A percentile compares a stretch with the other conserved stretches of the same genome.
Conservation (phyloP, 2,329 filamentous ascomycete species). For the Fusarium lyarnte region DNA sequence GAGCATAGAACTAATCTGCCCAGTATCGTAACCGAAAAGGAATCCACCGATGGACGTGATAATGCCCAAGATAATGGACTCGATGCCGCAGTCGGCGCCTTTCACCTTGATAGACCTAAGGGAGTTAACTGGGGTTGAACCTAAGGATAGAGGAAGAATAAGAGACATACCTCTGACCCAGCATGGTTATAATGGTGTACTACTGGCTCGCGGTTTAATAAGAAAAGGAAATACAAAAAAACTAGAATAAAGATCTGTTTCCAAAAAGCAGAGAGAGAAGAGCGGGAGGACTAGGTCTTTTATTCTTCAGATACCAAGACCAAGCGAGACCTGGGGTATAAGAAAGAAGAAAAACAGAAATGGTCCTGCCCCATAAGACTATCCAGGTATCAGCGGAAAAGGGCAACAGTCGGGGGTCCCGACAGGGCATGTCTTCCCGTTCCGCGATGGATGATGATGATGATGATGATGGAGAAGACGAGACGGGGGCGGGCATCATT, state of each 20-base stretch:
- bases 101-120: slow-evolving; percentile 54
- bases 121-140: background rate
- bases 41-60: slow-evolving; percentile 68
- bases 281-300: slow-evolving; percentile 31
- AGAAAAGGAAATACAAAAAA: slow-evolving; percentile 4
- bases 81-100: slow-evolving; percentile 54
- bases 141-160: background rate
- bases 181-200: slow-evolving; percentile 27
- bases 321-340: slow-evolving; percentile 4
- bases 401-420: slow-evolving; percentile 17
- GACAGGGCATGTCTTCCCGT: slow-evolving; percentile 9
- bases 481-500: slow-evolving; percentile 12
- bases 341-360: background rate
- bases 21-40: slow-evolving; percentile 72
- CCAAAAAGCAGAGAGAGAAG: background rate
- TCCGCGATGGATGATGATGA: slow-evolving; percentile 5
- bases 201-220: slow-evolving; percentile 16
- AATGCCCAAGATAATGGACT: slow-evolving; percentile 57
- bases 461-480: background rate
- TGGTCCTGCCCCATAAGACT: slow-evolving; percentile 4
- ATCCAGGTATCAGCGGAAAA: background rate
- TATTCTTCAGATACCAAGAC: slow-evolving; percentile 20
- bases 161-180: slow-evolving; percentile 37
- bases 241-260: slow-evolving; percentile 18
- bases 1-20: slow-evolving; percentile 64